A percentile compares a stretch with the other conserved stretches of the same genome.
phyloP scores from a whole-genome alignment of 768 basidiomycete genomes.

The Lepiota venenata region DNA sequence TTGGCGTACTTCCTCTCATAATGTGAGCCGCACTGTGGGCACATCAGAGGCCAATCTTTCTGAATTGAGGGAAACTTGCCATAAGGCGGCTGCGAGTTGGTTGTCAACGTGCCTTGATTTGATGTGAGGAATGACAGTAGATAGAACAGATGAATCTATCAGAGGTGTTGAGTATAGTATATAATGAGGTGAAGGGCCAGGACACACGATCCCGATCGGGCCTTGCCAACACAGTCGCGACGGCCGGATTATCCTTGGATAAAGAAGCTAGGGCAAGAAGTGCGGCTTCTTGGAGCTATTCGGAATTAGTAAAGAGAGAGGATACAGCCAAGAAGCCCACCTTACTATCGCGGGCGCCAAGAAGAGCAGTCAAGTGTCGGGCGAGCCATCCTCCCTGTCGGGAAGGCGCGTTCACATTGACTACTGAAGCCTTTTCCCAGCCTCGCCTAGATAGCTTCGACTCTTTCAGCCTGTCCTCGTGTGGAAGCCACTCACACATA shows the following conservation, averaged over 20 bases:
- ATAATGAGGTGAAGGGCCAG: background rate
- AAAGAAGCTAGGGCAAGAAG: slow-evolving; percentile 64
- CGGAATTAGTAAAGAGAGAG: background rate
- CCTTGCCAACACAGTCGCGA: slow-evolving; percentile 50
- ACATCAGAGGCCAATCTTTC: background rate
- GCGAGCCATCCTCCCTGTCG: slow-evolving; percentile 60
- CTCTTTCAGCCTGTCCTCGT: slow-evolving; percentile 49
- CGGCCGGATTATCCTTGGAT: slow-evolving; percentile 53
- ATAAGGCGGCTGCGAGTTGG: slow-evolving; percentile 68
- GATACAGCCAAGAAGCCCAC: slow-evolving; percentile 21
- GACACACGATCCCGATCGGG: slow-evolving; percentile 32
- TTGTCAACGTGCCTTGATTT: slow-evolving; percentile 59
- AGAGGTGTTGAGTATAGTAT: background rate
- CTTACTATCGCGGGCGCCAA: slow-evolving; percentile 54
- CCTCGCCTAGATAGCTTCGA: slow-evolving; percentile 48
- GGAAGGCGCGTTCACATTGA: slow-evolving; percentile 32
- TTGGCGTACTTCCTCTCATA: slow-evolving; percentile 43
- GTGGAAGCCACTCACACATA: slow-evolving; percentile 63
- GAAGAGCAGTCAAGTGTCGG: slow-evolving; percentile 43
- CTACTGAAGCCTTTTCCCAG: slow-evolving; percentile 63
- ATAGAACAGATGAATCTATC: slow-evolving; percentile 36
- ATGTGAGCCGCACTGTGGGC: slow-evolving; percentile 53
- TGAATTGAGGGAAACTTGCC: slow-evolving; percentile 35
- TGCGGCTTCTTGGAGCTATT: slow-evolving; percentile 63
- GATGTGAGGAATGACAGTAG: slow-evolving; percentile 44